Evolutionary conservation across 768 basidiomycete genomes (phyloP).

Genomic region (Inosperma sp.): DNA sequence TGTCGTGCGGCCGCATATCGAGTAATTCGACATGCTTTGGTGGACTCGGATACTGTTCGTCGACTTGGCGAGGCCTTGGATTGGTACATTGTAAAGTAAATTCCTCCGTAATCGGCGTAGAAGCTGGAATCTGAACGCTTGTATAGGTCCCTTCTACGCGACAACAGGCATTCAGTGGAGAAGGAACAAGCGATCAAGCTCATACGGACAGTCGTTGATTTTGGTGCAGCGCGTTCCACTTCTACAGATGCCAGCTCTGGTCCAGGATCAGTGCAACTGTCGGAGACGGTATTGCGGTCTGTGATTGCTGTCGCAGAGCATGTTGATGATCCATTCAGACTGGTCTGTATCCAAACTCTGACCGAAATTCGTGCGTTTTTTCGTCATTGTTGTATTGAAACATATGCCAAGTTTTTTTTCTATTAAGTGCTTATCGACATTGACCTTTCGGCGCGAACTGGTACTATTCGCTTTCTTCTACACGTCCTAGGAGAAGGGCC

Average conservation of each 20-base stretch:
- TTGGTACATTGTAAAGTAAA: conserved; percentile 87
- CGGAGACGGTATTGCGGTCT: conserved; percentile 77
- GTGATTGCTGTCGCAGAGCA: conserved; percentile 93
- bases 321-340: conserved; percentile 81
- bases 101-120: conserved; percentile 6
- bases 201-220: conserved; percentile 74
- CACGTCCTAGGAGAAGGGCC: conserved; percentile 91
- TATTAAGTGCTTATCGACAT: conserved; percentile 80
- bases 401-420: neutral
- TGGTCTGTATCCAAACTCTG: conserved; percentile 79
- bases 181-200: conserved; percentile 92
- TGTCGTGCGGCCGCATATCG: conserved; percentile 82
- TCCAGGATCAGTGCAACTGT: conserved; percentile 52
- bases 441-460: conserved; percentile 72
- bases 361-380: conserved; percentile 75
- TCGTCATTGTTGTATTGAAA: neutral
- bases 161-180: conserved; percentile 76
- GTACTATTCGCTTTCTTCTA: conserved; percentile 81
- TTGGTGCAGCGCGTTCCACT: conserved; percentile 58
- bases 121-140: conserved; percentile 11
- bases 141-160: conserved; percentile 73
- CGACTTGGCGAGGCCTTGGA: conserved; percentile 67
- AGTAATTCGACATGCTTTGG: conserved; percentile 70
- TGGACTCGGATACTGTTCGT: conserved; percentile 68
- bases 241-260: conserved; percentile 38